Evolutionary conservation across 2,329 filamentous ascomycete species (phyloP).

Genomic region (Talaromyces pinophilus): DNA sequence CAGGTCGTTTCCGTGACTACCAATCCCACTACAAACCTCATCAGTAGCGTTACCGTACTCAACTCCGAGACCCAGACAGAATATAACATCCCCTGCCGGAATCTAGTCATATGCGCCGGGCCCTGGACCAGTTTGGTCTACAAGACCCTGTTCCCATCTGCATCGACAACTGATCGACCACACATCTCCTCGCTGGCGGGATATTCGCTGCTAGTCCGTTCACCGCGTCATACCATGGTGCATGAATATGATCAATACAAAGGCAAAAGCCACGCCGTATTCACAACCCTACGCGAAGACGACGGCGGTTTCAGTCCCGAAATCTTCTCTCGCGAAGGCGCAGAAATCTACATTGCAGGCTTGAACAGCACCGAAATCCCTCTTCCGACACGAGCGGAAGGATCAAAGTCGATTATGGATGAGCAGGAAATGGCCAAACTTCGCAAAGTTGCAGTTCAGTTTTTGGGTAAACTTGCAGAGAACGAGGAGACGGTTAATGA

Average conservation of each 20-base stretch:
- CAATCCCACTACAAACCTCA: constrained; percentile 50
- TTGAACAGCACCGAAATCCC: constrained; percentile 64
- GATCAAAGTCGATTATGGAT: constrained; percentile 44
- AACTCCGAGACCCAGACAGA: constrained; percentile 37
- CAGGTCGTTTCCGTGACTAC: constrained; percentile 55
- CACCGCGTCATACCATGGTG: constrained; percentile 50
- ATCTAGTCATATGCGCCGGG: constrained; percentile 67
- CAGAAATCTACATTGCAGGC: constrained; percentile 72
- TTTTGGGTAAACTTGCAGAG: constrained; percentile 36
- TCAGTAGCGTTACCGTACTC: constrained; percentile 57
- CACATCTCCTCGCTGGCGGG: constrained; percentile 66
- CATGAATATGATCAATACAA: constrained; percentile 41
- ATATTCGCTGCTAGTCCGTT: constrained; percentile 68
- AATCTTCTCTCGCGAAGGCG: constrained; percentile 66
- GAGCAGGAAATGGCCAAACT: constrained; percentile 41
- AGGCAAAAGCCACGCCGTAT: constrained; percentile 65
- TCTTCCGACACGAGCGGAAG: constrained; percentile 57
- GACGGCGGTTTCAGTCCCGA: constrained; percentile 65
- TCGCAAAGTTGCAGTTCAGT: constrained; percentile 34
- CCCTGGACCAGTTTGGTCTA: constrained; percentile 72
- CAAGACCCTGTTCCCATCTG: constrained; percentile 61
- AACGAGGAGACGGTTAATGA: constrained; percentile 34
- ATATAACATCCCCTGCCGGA: constrained; percentile 58
- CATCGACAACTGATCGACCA: constrained; percentile 49
- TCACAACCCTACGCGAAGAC: constrained; percentile 57